Base-by-base conservation (phyloP, 2,329 filamentous ascomycete species). In the Penicillium janthinellum region DNA sequence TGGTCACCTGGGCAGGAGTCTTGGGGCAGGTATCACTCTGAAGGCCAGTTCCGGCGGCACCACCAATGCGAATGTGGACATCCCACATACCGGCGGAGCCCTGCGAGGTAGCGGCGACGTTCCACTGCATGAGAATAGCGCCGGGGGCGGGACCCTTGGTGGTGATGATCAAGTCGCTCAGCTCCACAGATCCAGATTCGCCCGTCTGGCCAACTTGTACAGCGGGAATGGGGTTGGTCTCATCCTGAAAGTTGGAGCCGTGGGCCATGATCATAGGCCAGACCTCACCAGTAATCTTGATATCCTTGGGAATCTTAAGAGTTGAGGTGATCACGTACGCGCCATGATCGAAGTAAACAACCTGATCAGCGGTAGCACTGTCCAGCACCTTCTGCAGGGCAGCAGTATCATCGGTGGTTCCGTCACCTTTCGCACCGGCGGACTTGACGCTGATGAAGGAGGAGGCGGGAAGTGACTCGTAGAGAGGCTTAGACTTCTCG, bases 21-120 rank as follows among this genome's bases (percentile, higher is more conserved):
- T 96, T 96, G 74, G 85, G 77, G 80, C 93, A 97, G 57, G 83
- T 88, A 75, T 91, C 84, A 17, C 88, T 89, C 77, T 96, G 91
- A 15, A 98, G 84, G 65, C 90, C 78, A 31, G 93, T 96, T 61
- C 94, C 94, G 4, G 90, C 88, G 56, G 89, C 88, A 45, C 95
- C 95, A 69, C 92, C 94, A 68, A 99, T 86, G 71, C 95, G 91
- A 79, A 95, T 89, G 81, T 99, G 95, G n/a, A 93, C 88, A 71
- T 99, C 95, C 91, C 93, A 99, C 78, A 97, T 88, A 63, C 87
- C 94, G 20, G 88, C 88, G 1, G 87, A 85, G 49, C 91, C 92
- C 59, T 88, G 83, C 6, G 71, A 68, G 25, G 73, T 57, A 38
- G 87, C 88, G 45, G 86, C 86, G 44, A 96, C 81, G 78, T 97